These are phyloP conservation scores for Elsinoe ampelina DNA, from an alignment of 2,329 filamentous ascomycete species.

Conservation along the genomic window DNA sequence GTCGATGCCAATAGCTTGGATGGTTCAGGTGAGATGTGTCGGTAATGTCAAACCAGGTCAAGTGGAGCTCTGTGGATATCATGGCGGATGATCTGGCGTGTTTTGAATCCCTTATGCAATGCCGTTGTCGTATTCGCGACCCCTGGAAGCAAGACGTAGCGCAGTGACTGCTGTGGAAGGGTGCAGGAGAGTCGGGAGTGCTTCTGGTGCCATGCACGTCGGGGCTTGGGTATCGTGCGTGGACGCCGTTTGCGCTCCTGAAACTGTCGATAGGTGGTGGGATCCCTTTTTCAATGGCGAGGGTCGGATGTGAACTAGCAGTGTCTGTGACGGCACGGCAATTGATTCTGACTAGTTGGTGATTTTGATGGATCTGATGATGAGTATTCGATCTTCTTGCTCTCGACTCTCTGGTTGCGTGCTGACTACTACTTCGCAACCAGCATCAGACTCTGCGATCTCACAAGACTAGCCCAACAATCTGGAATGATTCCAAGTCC, in stretches of 20 bases:
- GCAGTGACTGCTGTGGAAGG: not conserved
- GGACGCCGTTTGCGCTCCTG: slow-evolving; percentile 9
- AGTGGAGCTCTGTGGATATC: slow-evolving; percentile 1
- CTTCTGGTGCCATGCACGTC: slow-evolving; percentile 8
- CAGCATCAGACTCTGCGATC: too few relatives aligned
- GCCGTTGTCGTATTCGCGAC: slow-evolving; percentile 11
- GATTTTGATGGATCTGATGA: too few relatives aligned
- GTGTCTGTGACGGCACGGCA: not conserved
- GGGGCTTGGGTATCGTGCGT: not conserved
- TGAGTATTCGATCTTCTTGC: too few relatives aligned
- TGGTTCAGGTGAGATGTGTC: not conserved
- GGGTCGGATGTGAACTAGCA: not conserved
- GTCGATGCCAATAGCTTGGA: not conserved
- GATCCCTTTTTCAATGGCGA: not conserved
- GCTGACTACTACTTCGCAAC: too few relatives aligned
- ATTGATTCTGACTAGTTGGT: not conserved
- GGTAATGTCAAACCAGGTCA: not conserved
- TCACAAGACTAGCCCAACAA: too few relatives aligned
- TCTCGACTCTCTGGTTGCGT: too few relatives aligned
- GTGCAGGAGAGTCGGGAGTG: not conserved
- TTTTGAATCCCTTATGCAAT: slow-evolving; percentile 10
- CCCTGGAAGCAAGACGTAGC: not conserved
- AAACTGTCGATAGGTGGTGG: slow-evolving; percentile 6
- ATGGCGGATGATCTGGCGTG: not conserved
- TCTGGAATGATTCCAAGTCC: too few relatives aligned